Evolutionary conservation across 1,284 basidiomycete genomes (phyloP).

Genomic region (Apiotrichum laibachii): DNA sequence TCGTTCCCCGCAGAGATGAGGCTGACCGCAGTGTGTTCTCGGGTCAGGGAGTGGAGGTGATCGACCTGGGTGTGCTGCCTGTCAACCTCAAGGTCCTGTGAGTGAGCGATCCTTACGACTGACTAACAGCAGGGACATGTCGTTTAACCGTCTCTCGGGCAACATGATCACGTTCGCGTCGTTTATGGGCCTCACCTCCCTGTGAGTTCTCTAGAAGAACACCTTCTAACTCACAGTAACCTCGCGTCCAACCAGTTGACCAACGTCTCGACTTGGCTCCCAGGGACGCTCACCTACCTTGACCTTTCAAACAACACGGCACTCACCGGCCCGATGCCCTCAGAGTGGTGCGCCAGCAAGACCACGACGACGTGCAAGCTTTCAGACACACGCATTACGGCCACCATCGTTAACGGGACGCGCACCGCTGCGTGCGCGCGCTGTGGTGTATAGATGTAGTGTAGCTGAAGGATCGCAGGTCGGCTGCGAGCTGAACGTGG

Average conservation of each 20-base stretch:
- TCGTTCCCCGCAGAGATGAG: neutral
- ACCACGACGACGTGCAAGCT: neutral
- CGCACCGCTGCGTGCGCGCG: neutral
- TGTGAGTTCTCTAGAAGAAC: slow-evolving; percentile 18
- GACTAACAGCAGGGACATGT: slow-evolving; percentile 36
- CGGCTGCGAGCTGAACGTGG: too few species aligned
- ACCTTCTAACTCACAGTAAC: slow-evolving; percentile 1
- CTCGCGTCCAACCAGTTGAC: slow-evolving; percentile 9
- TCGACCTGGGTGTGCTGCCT: neutral
- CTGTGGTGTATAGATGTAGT: too few species aligned
- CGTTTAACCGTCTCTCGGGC: slow-evolving; percentile 42
- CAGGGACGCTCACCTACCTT: neutral
- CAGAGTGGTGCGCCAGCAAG: neutral
- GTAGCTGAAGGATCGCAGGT: too few species aligned
- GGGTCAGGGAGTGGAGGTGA: neutral
- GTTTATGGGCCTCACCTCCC: slow-evolving; percentile 30
- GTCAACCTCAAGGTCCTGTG: neutral
- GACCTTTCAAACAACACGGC: slow-evolving; percentile 1
- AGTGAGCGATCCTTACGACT: neutral
- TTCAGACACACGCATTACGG: neutral
- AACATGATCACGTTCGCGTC: slow-evolving; percentile 30
- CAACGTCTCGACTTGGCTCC: neutral
- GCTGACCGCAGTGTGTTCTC: neutral
- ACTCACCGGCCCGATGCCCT: slow-evolving; percentile 1
- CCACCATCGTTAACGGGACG: neutral